Evolutionary conservation across 345 rosid species (phyloP), one percentile per base, ranked within the genome.

Genomic region (Cardiospermum halicacabum): DNA sequence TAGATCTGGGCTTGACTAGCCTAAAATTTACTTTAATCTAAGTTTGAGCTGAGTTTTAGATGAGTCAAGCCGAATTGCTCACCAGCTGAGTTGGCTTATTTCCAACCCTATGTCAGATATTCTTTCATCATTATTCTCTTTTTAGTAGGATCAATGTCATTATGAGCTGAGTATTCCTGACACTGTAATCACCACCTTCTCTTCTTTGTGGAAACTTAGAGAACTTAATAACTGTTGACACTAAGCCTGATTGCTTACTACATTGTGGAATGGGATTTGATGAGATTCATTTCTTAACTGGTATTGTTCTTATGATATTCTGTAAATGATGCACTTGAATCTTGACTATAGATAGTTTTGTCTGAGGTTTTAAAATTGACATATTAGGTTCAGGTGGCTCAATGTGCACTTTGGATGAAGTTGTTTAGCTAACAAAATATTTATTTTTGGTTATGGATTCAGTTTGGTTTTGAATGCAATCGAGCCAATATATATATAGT

Each of bases 61-160:
- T n/a, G n/a, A n/a, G n/a, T n/a, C n/a, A n/a, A n/a, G n/a, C n/a
- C n/a, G n/a, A n/a, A n/a, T n/a, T n/a, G n/a, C n/a, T n/a, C n/a
- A n/a, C n/a, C n/a, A n/a, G n/a, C n/a, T n/a, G n/a, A n/a, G n/a
- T n/a, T n/a, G n/a, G n/a, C n/a, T n/a, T n/a, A n/a, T n/a, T n/a
- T n/a, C n/a, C n/a, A n/a, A n/a, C n/a, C n/a, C n/a, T n/a, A n/a
- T n/a, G n/a, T n/a, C n/a, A n/a, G n/a, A n/a, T n/a, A n/a, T n/a
- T n/a, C n/a, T 64, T 64, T 51, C 49, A 34, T 19, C 25, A 9
- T 21, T 16, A 19, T 15, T 34, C 30, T 21, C 31, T 22, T 30
- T 58, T 58, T 22, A 62, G 16, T 43, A 43, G 64, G 37, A 59
- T 40, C 7, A 8, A 27, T 60, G 53, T 53, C 45, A 40, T 39